Conservation (phyloP, 2,329 filamentous ascomycete genomes). For the Aureobasidium sp. region DNA sequence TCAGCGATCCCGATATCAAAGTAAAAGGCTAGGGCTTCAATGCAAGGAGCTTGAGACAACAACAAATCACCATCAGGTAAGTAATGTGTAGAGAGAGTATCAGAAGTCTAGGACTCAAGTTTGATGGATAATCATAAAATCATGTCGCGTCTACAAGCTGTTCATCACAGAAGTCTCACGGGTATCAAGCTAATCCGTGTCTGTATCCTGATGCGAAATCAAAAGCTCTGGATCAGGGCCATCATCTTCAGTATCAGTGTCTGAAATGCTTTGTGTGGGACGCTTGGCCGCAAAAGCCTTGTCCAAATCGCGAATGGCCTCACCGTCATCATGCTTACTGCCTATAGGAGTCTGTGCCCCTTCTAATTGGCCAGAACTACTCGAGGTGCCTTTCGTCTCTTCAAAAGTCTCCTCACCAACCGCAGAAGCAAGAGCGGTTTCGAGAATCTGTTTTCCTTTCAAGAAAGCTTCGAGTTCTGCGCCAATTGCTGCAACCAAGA, state of each 20-base stretch:
- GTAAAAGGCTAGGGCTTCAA: neutral
- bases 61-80: neutral
- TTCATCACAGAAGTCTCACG: neutral
- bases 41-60: neutral
- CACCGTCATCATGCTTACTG: slow-evolving; percentile 20
- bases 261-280: slow-evolving; percentile 14
- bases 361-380: neutral
- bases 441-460: slow-evolving; percentile 53
- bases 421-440: slow-evolving; percentile 27
- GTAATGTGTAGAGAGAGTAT: neutral
- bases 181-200: slow-evolving; percentile 18
- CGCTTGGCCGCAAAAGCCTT: slow-evolving; percentile 28
- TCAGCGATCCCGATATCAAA: neutral
- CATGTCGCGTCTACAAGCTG: neutral
- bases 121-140: neutral
- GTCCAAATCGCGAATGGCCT: slow-evolving; percentile 26
- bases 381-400: neutral
- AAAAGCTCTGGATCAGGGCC: slow-evolving; percentile 43
- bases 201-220: slow-evolving; percentile 40
- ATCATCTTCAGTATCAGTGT: slow-evolving; percentile 36
- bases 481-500: slow-evolving; percentile 67
- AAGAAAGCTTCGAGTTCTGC: slow-evolving; percentile 63
- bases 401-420: slow-evolving; percentile 26
- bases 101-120: too few species aligned
- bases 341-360: slow-evolving; percentile 1